A percentile compares a stretch with the other conserved stretches of the same genome.
phyloP scores from a whole-genome alignment of 1,284 basidiomycete species.

The Cryptococcus deneoformans region DNA sequence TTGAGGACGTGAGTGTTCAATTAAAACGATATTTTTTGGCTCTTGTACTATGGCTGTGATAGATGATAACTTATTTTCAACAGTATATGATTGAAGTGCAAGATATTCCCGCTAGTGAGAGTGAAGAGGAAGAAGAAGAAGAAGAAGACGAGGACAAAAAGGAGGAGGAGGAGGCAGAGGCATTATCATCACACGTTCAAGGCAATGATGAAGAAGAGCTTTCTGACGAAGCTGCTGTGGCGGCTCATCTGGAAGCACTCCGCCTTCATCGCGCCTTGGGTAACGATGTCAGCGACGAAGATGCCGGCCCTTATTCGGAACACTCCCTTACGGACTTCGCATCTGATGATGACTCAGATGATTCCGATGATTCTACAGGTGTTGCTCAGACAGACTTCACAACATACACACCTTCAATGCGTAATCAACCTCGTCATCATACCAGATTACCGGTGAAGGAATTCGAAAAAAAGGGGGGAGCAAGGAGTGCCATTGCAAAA shows the following conservation, averaged over 20 bases:
- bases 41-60: not conserved
- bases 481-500: conserved; percentile 59
- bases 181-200: no score
- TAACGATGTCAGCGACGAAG: conserved; percentile 31
- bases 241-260: conserved; percentile 34
- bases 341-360: conserved; percentile 13
- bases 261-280: conserved; percentile 39
- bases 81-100: conserved; percentile 56
- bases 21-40: conserved; percentile 41
- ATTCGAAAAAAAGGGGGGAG: conserved; percentile 16
- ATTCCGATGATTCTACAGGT: conserved; percentile 25
- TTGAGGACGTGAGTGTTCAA: conserved; percentile 68
- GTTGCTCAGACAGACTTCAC: conserved; percentile 39
- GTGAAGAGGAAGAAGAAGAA: conserved; percentile 30
- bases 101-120: conserved; percentile 36
- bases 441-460: conserved; percentile 15
- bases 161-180: conserved; percentile 35
- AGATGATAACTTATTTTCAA: conserved; percentile 41
- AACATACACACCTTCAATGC: conserved; percentile 27
- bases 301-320: conserved; percentile 5
- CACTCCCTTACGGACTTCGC: conserved; percentile 9
- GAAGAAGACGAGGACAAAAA: conserved; percentile 18
- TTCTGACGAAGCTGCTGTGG: conserved; percentile 30
- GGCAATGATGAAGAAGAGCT: conserved; percentile 8
- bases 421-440: conserved; percentile 8